Evolutionary conservation across 768 basidiomycete genomes (phyloP).

Genomic region (Boletellus ananas): DNA sequence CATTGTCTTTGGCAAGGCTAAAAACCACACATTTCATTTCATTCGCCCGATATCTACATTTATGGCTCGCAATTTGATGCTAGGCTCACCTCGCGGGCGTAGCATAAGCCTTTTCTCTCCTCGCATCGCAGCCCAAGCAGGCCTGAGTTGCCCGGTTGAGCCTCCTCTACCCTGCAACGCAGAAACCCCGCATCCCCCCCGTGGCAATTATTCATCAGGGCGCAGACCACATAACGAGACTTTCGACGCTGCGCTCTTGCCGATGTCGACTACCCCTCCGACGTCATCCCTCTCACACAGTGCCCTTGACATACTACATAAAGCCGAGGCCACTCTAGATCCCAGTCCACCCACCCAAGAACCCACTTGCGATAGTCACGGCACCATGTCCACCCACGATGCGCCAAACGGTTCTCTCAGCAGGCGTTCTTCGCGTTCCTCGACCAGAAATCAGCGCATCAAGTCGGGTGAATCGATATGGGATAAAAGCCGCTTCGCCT

Average conservation of each 20-base stretch:
- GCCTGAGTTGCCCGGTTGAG: slow-evolving; percentile 16
- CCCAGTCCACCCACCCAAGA: slow-evolving; percentile 15
- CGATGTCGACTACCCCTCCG: slow-evolving; percentile 23
- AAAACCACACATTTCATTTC: slow-evolving; percentile 23
- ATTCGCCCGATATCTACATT: slow-evolving; percentile 17
- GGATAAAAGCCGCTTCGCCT: slow-evolving; percentile 29
- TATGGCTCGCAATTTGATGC: slow-evolving; percentile 16
- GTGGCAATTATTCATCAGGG: slow-evolving; percentile 24
- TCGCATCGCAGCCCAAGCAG: slow-evolving; percentile 24
- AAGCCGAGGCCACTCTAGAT: slow-evolving; percentile 24
- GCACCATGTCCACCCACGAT: slow-evolving; percentile 25
- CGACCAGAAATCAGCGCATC: slow-evolving; percentile 25
- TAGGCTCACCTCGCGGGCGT: slow-evolving; percentile 31
- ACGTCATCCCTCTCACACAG: slow-evolving; percentile 32
- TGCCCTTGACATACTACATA: slow-evolving; percentile 33
- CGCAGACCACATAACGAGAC: slow-evolving; percentile 24
- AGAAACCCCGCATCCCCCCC: slow-evolving; percentile 29
- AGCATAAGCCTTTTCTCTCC: slow-evolving; percentile 33
- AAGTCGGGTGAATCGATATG: slow-evolving; percentile 24
- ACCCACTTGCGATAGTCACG: slow-evolving; percentile 14
- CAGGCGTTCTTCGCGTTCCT: slow-evolving; percentile 30
- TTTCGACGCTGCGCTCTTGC: slow-evolving; percentile 21
- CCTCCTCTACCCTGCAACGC: slow-evolving; percentile 29
- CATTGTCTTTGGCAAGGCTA: slow-evolving; percentile 12
- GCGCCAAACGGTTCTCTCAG: slow-evolving; percentile 23